Evolutionary conservation across 2,329 filamentous ascomycete species (phyloP).

Genomic region (Pseudopithomyces chartarum): DNA sequence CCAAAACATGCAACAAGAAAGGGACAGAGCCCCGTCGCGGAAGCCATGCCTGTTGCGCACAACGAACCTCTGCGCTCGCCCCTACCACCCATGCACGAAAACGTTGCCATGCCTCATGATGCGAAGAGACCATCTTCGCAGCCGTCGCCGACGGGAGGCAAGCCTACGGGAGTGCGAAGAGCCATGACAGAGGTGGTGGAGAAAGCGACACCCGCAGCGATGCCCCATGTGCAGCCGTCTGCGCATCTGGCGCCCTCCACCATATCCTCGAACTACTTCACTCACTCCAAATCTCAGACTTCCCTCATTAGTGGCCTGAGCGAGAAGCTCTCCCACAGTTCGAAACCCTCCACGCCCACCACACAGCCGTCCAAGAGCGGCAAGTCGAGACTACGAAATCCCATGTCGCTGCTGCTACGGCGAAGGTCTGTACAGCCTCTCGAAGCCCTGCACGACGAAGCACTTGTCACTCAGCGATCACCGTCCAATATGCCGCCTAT

Average conservation of each 20-base stretch:
- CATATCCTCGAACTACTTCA: conserved; percentile 32
- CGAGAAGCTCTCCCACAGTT: conserved; percentile 33
- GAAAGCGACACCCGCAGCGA: conserved; percentile 19
- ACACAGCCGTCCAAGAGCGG: conserved; percentile 36
- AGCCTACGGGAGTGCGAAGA: conserved; percentile 41
- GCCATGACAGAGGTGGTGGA: conserved; percentile 29
- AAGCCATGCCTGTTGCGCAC: conserved; percentile 7
- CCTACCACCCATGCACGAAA: conserved; percentile 21
- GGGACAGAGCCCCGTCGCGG: conserved; percentile 2
- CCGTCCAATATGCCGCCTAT: conserved; percentile 52
- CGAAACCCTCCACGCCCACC: conserved; percentile 27
- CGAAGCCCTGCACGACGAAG: conserved; percentile 54
- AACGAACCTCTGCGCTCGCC: conserved; percentile 26
- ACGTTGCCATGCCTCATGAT: conserved; percentile 27
- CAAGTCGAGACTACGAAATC: conserved; percentile 62
- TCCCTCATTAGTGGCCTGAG: conserved; percentile 38
- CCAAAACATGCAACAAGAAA: not conserved
- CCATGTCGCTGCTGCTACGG: conserved; percentile 64
- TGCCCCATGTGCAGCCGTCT: conserved; percentile 21
- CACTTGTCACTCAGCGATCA: conserved; percentile 55
- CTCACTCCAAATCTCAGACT: conserved; percentile 38
- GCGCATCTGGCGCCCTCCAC: conserved; percentile 28
- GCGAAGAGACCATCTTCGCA: conserved; percentile 24
- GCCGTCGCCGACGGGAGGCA: conserved; percentile 20
- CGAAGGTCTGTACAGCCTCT: conserved; percentile 60